Base-by-base conservation (phyloP, 345 rosid genomes). In the Murraya paniculata region DNA sequence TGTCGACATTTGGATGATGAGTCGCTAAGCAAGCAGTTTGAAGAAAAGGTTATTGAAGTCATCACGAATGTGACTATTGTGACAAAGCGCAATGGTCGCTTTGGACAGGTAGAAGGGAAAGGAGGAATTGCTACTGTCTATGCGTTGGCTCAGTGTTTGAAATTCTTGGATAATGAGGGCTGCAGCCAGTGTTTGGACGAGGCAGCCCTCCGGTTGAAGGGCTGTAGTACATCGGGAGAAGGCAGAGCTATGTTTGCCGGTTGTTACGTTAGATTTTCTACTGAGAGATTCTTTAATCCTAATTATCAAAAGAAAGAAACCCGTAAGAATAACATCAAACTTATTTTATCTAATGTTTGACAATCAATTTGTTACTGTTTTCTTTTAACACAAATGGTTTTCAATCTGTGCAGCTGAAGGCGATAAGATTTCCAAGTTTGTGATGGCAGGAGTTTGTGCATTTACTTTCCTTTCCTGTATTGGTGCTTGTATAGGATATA, bases 131-230 rank as follows among this genome's bases (percentile, higher is more conserved):
- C 78, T 1, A 67, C 82, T 3, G 85, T 85, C 25, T 91, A 88
- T 31, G 92, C 89, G 0, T 67, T 92, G 85, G 92, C 91, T 21
- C 98, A 94, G 81, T 94, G 98, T 73, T 92, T 95, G 94, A 74
- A 84, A 13, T 86, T 88, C 8, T 72, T 90, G 64, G 81, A 78
- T 24, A 45, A 72, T 57, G 71, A 80, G 1, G 84, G 83, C 5
- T 94, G 98, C 48, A 75, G 86, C 71, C 79, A 77, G 5, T 94
- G 98, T 78, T 79, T 92, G 77, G 74, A 68, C 0, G 70, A 48
- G 30, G 97, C 97, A 1, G 74, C 80, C 5, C 75, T 86, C 5
- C 66, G 72, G 74, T 78, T 88, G 60, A 82, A 73, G 71, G 70
- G 41, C 27, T 94, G 98, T 79, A 75, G 33, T 14, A 89, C 91